Conservation (phyloP, 1,139 yeast species). For the Candida sanyaensis region DNA sequence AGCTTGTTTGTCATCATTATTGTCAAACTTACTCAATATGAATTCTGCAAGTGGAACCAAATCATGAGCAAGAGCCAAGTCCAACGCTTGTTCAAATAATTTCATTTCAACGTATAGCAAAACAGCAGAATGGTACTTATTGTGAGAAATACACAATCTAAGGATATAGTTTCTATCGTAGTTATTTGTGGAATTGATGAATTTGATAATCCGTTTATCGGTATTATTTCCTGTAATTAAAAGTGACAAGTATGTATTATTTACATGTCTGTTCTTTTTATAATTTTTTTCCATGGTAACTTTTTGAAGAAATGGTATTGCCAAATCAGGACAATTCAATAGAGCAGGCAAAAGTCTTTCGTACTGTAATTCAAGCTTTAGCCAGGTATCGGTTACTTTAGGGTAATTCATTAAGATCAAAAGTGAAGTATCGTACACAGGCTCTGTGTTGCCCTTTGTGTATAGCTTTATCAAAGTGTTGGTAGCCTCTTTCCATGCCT, state of each 20-base stretch:
- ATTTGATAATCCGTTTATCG: constrained; percentile 30
- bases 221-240: constrained; percentile 54
- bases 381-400: constrained; percentile 72
- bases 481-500: constrained; percentile 76
- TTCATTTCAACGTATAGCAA: constrained; percentile 63
- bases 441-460: constrained; percentile 27
- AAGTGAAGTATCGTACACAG: constrained; percentile 68
- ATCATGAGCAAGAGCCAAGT: constrained; percentile 64
- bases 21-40: constrained; percentile 28
- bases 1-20: constrained; percentile 24
- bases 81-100: constrained; percentile 79
- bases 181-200: constrained; percentile 24
- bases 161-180: constrained; percentile 77
- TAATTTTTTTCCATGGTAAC: constrained; percentile 55
- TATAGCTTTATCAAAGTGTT: constrained; percentile 53
- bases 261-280: constrained; percentile 51
- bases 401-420: constrained; percentile 72
- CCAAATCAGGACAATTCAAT: constrained; percentile 58
- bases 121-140: constrained; percentile 66
- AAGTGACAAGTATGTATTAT: constrained; percentile 72
- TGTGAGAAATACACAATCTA: constrained; percentile 66
- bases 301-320: constrained; percentile 62
- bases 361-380: constrained; percentile 56
- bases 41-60: constrained; percentile 58
- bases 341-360: constrained; percentile 74